Evolutionary conservation across 1,284 basidiomycete species (phyloP), one percentile per base, ranked within the genome.

Genomic region (Afroboletus lepidellus): DNA sequence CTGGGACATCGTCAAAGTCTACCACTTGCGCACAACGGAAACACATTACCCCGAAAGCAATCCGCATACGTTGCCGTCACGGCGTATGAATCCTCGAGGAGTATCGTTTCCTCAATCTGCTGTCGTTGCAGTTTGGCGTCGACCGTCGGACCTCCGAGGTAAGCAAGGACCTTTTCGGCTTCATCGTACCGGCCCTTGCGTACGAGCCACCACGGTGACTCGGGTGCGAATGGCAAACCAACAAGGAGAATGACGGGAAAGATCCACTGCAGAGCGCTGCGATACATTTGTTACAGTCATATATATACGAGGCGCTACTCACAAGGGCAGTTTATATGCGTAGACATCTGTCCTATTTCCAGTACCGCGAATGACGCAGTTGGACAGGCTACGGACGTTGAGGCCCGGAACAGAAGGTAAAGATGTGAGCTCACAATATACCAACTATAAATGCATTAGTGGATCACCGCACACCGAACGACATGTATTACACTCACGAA

Each of bases 141-240:
- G 46, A 66, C 13, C 1, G 55, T 57, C 9, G 47, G 54, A 13
- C 64, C 67, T 29, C 60, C 67, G 12, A 68, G 53, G 27, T 76
- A 78, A 6, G 60, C 63, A 8, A 85, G 61, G 33, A 84, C 73
- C 5, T 59, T 66, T 41, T 71, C 69, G 0, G 84, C 82, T 33
- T 83, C 77, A 5, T 80, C 77, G 3, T 70, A 64, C 3, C 77
- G 70, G 6, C 79, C 80, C 51, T 77, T n/a, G n/a, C n/a, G n/a
- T n/a, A n/a, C n/a, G n/a, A n/a, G n/a, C n/a, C n/a, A n/a, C n/a
- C 85, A 77, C 18, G 83, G 84, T 0, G 79, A 82, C 60, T 85
- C 80, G 1, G 83, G 82, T 3, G 82, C 72, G 59, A 80, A 75
- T 0, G 64, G 61, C 24, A 69, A 57, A 13, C 63, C 65, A 0